These are phyloP conservation scores for Porcisia deanei DNA, from an alignment of 208 protist species.

Conservation along the genomic window DNA sequence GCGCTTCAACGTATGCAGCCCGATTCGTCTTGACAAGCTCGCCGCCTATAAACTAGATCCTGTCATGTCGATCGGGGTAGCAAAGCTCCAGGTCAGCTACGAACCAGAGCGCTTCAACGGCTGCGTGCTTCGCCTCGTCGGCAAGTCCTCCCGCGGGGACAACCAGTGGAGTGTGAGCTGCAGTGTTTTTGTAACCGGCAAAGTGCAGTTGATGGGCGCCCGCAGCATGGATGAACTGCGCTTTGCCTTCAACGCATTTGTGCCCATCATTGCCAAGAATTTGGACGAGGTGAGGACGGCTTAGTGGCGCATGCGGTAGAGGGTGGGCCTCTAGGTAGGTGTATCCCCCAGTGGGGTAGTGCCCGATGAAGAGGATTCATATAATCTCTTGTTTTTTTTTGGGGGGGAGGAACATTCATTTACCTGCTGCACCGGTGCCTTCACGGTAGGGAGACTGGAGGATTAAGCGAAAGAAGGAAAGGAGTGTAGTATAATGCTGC, in stretches of 20 bases:
- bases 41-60: constrained; percentile 45
- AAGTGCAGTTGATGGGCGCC: constrained; percentile 79
- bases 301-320: not conserved
- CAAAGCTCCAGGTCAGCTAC: constrained; percentile 66
- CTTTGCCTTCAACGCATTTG: constrained; percentile 81
- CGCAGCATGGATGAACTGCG: constrained; percentile 80
- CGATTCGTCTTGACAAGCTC: constrained; percentile 74
- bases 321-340: not conserved
- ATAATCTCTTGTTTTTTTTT: not conserved
- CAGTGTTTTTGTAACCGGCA: constrained; percentile 85
- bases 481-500: not conserved
- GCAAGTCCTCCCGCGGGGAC: constrained; percentile 37
- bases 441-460: not conserved
- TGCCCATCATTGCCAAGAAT: constrained; percentile 80
- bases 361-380: not conserved
- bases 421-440: not conserved
- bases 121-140: constrained; percentile 68
- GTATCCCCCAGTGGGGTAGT: not conserved
- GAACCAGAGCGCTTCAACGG: constrained; percentile 87
- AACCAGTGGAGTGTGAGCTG: constrained; percentile 80
- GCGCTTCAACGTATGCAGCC: constrained; percentile 84
- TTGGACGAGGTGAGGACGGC: constrained; percentile 9
- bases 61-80: constrained; percentile 36
- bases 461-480: not conserved
- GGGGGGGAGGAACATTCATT: not conserved